phyloP scores from a whole-genome alignment of 495 filamentous ascomycete species.

The Wilcoxina mikolae region DNA sequence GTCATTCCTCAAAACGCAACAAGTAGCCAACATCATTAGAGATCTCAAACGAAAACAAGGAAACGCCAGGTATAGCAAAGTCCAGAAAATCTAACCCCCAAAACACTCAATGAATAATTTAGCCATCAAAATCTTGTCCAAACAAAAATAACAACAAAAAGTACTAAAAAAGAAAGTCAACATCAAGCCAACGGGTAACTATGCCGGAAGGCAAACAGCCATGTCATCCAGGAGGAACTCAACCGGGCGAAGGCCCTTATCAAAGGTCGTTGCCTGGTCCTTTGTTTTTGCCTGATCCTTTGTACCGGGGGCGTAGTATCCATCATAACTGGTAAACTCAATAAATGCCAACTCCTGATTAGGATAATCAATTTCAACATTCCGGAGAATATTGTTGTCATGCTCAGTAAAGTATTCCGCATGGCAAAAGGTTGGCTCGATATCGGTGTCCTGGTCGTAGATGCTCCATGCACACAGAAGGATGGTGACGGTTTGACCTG shows the following conservation, averaged over 20 bases:
- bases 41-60: too few species aligned
- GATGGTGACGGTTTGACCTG: not conserved
- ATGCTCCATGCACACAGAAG: conserved; percentile 6
- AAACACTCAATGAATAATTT: too few species aligned
- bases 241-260: not conserved
- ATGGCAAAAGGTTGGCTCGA: conserved; percentile 4
- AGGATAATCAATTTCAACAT: not conserved
- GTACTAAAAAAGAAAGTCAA: too few species aligned
- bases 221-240: conserved; percentile 7
- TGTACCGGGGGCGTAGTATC: not conserved
- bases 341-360: conserved; percentile 3
- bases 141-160: too few species aligned
- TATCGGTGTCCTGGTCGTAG: not conserved
- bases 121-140: too few species aligned
- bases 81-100: too few species aligned
- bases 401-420: not conserved
- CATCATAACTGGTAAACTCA: conserved; percentile 5
- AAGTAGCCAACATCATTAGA: too few species aligned
- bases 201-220: not conserved
- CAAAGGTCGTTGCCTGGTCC: not conserved
- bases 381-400: not conserved
- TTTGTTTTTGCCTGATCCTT: not conserved
- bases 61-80: too few species aligned
- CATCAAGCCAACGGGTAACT: too few species aligned
- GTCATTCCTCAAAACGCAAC: too few species aligned